Percentiles rank a stretch among this genome's conserved stretches.
Conservation (phyloP, 306 rosid species). For the Cucurbita ficifolia region DNA sequence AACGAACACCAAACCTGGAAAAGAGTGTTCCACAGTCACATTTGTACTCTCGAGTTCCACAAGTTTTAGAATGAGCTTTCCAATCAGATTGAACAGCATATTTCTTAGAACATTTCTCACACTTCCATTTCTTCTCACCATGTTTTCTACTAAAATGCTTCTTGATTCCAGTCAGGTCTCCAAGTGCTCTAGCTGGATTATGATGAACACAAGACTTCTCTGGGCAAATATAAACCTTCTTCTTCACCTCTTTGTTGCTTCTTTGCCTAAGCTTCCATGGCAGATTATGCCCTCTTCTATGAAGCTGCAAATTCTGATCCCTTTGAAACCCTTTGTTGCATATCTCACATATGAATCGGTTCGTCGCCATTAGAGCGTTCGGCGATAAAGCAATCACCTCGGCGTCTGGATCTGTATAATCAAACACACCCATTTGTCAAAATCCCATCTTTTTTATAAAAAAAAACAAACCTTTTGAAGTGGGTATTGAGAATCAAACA, state of each 20-base stretch:
- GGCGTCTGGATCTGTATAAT: conserved; percentile 48
- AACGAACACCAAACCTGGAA: conserved; percentile 20
- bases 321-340: conserved; percentile 67
- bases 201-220: conserved; percentile 51
- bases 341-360: conserved; percentile 50
- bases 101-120: conserved; percentile 55
- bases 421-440: not conserved
- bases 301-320: conserved; percentile 58
- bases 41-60: conserved; percentile 56
- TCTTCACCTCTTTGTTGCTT: conserved; percentile 37
- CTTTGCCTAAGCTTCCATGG: conserved; percentile 58
- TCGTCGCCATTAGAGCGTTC: conserved; percentile 49
- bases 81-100: conserved; percentile 61
- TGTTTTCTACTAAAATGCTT: conserved; percentile 56
- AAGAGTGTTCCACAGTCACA: conserved; percentile 66
- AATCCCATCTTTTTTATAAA: no score
- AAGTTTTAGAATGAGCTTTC: conserved; percentile 65
- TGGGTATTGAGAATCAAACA: no score
- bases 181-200: conserved; percentile 38
- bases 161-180: conserved; percentile 55
- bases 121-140: conserved; percentile 68
- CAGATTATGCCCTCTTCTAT: conserved; percentile 53
- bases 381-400: conserved; percentile 57
- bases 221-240: conserved; percentile 56
- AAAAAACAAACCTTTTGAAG: no score